Percentiles rank a stretch among this genome's conserved stretches.
Conservation (phyloP, 2,329 filamentous ascomycete species). For the Colletotrichum abscissum region DNA sequence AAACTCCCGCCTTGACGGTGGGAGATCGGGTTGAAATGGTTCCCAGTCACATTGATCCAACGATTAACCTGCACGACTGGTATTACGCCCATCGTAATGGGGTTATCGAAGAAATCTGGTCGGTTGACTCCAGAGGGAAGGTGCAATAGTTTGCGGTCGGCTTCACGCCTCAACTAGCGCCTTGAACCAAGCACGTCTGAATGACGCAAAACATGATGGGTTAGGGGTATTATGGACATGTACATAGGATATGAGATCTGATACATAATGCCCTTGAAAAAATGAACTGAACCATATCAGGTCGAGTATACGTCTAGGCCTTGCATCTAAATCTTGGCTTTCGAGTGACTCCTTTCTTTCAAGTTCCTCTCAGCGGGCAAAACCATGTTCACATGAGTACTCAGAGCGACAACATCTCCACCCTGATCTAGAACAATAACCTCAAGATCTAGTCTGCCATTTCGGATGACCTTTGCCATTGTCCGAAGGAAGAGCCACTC, state of each 20-base stretch:
- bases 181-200: too few species aligned
- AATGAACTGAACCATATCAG: not conserved
- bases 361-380: conserved; percentile 36
- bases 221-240: too few species aligned
- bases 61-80: conserved; percentile 62
- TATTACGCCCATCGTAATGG: conserved; percentile 62
- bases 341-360: conserved; percentile 22
- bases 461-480: conserved; percentile 73
- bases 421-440: conserved; percentile 70
- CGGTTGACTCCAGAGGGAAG: conserved; percentile 61
- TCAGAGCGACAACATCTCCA: conserved; percentile 45
- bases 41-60: conserved; percentile 66
- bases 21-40: conserved; percentile 63
- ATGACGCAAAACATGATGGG: too few species aligned
- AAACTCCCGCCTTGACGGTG: conserved; percentile 48
- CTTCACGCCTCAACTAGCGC: not conserved
- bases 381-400: conserved; percentile 36
- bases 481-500: conserved; percentile 79
- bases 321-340: conserved; percentile 3
- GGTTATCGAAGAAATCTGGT: conserved; percentile 62
- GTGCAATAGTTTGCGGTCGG: conserved; percentile 42
- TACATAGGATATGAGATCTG: too few species aligned
- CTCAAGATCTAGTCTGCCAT: conserved; percentile 81
- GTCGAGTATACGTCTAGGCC: not conserved
- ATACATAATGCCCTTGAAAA: too few species aligned